A percentile compares a stretch with the other conserved stretches of the same genome.
phyloP scores from a whole-genome alignment of 179 eudicot species.

The Beta lomatogona region DNA sequence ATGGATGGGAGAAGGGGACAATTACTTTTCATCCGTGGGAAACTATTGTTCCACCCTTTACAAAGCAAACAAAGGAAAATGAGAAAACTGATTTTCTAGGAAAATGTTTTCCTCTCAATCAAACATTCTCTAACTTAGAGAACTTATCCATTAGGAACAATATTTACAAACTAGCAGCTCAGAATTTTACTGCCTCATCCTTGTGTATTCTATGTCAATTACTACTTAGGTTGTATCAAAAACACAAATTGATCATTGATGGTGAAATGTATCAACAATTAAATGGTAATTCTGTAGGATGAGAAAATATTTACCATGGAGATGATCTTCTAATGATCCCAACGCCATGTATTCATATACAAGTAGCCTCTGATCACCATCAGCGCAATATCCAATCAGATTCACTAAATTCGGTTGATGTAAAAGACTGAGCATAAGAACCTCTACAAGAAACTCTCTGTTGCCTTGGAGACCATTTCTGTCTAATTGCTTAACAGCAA shows the following conservation, averaged over 20 bases:
- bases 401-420: slow-evolving; percentile 82
- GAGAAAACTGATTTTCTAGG: too few relatives aligned
- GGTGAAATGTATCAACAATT: not conserved
- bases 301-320: slow-evolving; percentile 55
- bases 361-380: slow-evolving; percentile 92
- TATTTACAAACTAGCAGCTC: too few relatives aligned
- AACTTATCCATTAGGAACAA: too few relatives aligned
- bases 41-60: too few relatives aligned
- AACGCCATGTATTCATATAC: slow-evolving; percentile 89
- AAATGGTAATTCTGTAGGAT: not conserved
- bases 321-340: slow-evolving; percentile 95
- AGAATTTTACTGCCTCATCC: too few relatives aligned
- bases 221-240: not conserved
- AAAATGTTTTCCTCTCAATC: too few relatives aligned
- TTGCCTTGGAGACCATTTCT: slow-evolving; percentile 97
- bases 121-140: too few relatives aligned
- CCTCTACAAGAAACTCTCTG: slow-evolving; percentile 93
- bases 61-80: too few relatives aligned
- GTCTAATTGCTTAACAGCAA: slow-evolving; percentile 93
- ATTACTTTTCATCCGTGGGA: too few relatives aligned
- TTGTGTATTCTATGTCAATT: too few relatives aligned
- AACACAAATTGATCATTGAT: not conserved
- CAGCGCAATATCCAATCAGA: slow-evolving; percentile 92
- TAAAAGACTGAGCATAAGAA: slow-evolving; percentile 95
- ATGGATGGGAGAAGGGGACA: too few relatives aligned